Conservation (phyloP, 768 basidiomycete species). For the Xanthoconium stramineum region DNA sequence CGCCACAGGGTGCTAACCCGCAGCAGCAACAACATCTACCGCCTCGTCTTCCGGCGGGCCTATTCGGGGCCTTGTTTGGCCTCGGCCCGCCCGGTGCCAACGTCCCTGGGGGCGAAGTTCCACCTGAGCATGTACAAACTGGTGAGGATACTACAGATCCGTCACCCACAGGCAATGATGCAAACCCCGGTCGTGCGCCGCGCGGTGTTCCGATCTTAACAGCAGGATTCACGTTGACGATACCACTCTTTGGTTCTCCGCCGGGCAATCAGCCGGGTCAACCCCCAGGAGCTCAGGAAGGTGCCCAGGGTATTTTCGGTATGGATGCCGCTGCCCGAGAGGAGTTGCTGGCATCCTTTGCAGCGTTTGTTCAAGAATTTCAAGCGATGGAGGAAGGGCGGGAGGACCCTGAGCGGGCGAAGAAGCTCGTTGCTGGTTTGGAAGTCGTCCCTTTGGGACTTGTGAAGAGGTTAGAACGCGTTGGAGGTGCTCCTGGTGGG, state of each 20-base stretch:
- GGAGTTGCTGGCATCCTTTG: constrained; percentile 25
- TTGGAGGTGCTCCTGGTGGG: constrained; percentile 37
- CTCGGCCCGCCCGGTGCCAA: constrained; percentile 8
- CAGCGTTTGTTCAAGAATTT: constrained; percentile 28
- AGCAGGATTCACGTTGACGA: constrained; percentile 35
- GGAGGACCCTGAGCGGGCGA: constrained; percentile 69
- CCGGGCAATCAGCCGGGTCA: constrained; percentile 10
- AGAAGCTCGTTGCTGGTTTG: constrained; percentile 57
- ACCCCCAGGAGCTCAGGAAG: constrained; percentile 2
- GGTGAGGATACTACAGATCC: constrained; percentile 28
- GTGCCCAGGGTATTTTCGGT: constrained; percentile 4
- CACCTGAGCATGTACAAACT: constrained; percentile 22
- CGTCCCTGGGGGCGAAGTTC: constrained; percentile 15
- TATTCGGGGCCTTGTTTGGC: constrained; percentile 29
- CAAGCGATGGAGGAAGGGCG: constrained; percentile 33
- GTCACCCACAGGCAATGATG: constrained; percentile 19
- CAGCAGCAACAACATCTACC: constrained; percentile 22
- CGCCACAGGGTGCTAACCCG: constrained; percentile 22
- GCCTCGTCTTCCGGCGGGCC: constrained; percentile 12
- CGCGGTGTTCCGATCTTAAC: constrained; percentile 22
- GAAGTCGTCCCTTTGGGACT: constrained; percentile 67
- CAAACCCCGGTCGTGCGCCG: constrained; percentile 20
- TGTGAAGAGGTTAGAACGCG: constrained; percentile 58
- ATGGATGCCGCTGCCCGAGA: constrained; percentile 23
- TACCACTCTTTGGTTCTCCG: constrained; percentile 30